Base-by-base conservation (phyloP, 139 green algal species). In the Edaphochlamys debaryana region DNA sequence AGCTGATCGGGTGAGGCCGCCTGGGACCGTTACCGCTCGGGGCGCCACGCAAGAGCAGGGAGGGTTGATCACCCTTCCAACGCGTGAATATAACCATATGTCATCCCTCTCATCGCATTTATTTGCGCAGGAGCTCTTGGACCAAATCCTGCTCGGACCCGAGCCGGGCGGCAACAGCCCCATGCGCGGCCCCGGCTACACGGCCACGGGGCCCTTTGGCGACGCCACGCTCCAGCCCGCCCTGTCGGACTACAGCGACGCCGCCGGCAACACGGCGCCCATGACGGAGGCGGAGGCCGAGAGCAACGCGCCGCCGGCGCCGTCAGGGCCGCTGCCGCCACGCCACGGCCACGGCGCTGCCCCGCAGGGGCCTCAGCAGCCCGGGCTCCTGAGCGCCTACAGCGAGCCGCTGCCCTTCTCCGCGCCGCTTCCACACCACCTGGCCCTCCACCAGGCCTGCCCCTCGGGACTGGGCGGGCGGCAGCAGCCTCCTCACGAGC, bases 361-460 rank as follows among this genome's bases (percentile, higher is more conserved):
- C 2, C 25, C 56, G 56, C 23, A n/a, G 56, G 20, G 2, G 23
- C 23, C 17, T 1, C 56, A 63, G 56, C 56, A 15, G 56, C 56
- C 56, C 56, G 19, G 15, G 56, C 58, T 81, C 27, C 37, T 71
- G 3, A 70, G 37, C 30, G 60, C 74, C 40, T 81, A 81, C 74
- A 81, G 58, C 36, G 56, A 69, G 41, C 74, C 74, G 40, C 58
- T 71, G 40, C 58, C 74, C 4, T 81, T 71, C 74, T 45, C 29
- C 60, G 73, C 73, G 20, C 73, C 54, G 37, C 29, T 56, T 0
- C 56, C 73, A 4, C 73, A 69, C 37, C 73, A 80, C 40, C 32
- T 80, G 29, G 2, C 56, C 4, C n/a, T 69, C 56, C 73, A 69
- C 20, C 56, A 23, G 25, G 45, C 45, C 45, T 54, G 45, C 45